Conservation (phyloP, 164 flowering plant species). For the Macadamia tetraphylla region DNA sequence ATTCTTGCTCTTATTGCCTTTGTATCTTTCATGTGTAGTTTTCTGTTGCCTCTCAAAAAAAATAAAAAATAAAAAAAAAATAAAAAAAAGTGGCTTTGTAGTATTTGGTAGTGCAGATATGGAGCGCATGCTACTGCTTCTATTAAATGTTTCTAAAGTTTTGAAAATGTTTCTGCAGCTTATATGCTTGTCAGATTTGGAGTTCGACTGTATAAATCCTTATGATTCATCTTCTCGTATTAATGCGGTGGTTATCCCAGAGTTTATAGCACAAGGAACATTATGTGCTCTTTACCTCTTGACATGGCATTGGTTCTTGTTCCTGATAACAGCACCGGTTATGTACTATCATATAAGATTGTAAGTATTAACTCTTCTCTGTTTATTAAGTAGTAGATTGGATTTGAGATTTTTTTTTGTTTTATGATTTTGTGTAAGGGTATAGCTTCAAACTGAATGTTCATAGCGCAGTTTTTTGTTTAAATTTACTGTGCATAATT, state of each 20-base stretch:
- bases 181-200: slow-evolving; percentile 51
- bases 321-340: slow-evolving; percentile 47
- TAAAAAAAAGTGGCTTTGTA: not conserved
- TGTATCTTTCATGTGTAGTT: not conserved
- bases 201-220: slow-evolving; percentile 49
- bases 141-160: not conserved
- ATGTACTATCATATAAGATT: slow-evolving; percentile 40
- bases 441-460: no score
- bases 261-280: slow-evolving; percentile 45
- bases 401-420: no score
- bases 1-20: not conserved
- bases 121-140: not conserved
- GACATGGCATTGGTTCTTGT: slow-evolving; percentile 65
- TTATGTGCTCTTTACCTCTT: slow-evolving; percentile 38
- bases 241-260: slow-evolving; percentile 41
- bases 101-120: not conserved
- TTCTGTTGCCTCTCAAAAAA: not conserved
- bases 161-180: slow-evolving; percentile 29
- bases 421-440: no score
- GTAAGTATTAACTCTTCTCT: slow-evolving; percentile 33
- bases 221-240: slow-evolving; percentile 49
- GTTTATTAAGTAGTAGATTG: not conserved
- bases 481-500: no score
- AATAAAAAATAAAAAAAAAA: no score
- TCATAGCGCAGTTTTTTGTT: no score